Evolutionary conservation across 2,329 filamentous ascomycete species (phyloP), one percentile per base, ranked within the genome.

Genomic region (Penicillium freii): DNA sequence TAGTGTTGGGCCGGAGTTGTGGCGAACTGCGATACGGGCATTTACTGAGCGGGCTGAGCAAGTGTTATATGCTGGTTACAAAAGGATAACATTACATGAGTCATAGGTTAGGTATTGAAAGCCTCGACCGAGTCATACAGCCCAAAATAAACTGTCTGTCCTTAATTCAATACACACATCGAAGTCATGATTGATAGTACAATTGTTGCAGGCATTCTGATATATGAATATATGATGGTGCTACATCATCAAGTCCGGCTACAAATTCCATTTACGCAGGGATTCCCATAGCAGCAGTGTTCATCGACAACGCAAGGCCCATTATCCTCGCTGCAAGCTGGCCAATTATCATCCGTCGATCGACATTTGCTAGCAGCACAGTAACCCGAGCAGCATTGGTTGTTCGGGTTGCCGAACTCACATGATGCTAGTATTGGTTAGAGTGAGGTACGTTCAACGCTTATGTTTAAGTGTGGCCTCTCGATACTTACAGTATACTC

Each of bases 1-100:
- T 60, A 84, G 82, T 67, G 70, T 85, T 58, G 83, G 83, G 0
- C 81, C 82, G 0, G 74, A 73, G 25, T 57, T 84, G 57, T 81
- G 75, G 63, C 59, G 68, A 1, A 66, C 73, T 43, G 80, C 78
- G 2, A 77, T 78, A 69, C 66, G 67, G 33, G 71, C 59, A 10
- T 63, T 68, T 29, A 58, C 54, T 33, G 60, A 69, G 8, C 51
- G 73, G 2, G 67, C 76, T 17, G 75, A 75, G 62, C 34, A 48
- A 13, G 10, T 49, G 29, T 25, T 44, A 53, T 25, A 11, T 47
- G 3, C 15, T 36, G 25, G 19, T 34, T 9, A 6, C 4, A 23
- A n/a, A n/a, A 23, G 21, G 1, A 23, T 23, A n/a, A 11, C 31
- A 31, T 42, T 42, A 19, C 11, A 17, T 39, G 11, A 39, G 19